Evolutionary conservation across 305 asterid species (phyloP).

Genomic region (Fraxinus ornus): DNA sequence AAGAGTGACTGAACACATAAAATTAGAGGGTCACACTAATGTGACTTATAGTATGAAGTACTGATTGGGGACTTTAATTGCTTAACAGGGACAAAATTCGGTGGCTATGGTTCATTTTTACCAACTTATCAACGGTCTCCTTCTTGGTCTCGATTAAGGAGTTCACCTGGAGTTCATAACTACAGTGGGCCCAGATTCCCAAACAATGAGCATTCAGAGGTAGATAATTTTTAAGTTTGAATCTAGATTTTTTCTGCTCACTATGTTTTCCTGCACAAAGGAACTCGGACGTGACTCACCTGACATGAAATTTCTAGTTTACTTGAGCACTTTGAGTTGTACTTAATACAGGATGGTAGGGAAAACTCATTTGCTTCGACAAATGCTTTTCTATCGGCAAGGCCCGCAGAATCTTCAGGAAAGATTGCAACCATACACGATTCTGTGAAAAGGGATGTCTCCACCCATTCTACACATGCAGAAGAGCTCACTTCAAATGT

Average conservation of each 20-base stretch:
- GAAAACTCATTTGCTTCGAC: constrained; percentile 55
- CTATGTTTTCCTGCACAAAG: neutral
- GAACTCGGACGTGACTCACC: constrained; percentile 8
- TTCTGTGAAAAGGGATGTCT: constrained; percentile 41
- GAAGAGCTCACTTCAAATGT: constrained; percentile 50
- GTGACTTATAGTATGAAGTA: constrained; percentile 24
- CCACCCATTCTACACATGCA: constrained; percentile 33
- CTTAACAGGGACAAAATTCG: constrained; percentile 83
- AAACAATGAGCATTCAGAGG: constrained; percentile 59
- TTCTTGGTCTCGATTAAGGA: constrained; percentile 56
- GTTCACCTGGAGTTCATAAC: constrained; percentile 51
- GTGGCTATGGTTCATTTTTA: constrained; percentile 94
- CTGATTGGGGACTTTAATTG: constrained; percentile 35
- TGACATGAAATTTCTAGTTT: constrained; percentile 24
- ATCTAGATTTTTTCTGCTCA: neutral
- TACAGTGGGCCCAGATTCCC: constrained; percentile 48
- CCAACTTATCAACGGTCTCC: constrained; percentile 91
- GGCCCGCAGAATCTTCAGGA: constrained; percentile 52
- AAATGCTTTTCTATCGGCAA: constrained; percentile 48
- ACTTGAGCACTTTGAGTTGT: constrained; percentile 33
- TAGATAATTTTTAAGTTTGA: constrained; percentile 32
- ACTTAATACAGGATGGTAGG: constrained; percentile 64
- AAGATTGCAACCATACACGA: constrained; percentile 37
- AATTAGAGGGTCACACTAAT: neutral
- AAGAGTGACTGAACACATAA: constrained; percentile 12